Percentiles rank a stretch among this genome's conserved stretches.
Conservation (phyloP, 2,329 filamentous ascomycete species). For the Aureobasidium zeae region DNA sequence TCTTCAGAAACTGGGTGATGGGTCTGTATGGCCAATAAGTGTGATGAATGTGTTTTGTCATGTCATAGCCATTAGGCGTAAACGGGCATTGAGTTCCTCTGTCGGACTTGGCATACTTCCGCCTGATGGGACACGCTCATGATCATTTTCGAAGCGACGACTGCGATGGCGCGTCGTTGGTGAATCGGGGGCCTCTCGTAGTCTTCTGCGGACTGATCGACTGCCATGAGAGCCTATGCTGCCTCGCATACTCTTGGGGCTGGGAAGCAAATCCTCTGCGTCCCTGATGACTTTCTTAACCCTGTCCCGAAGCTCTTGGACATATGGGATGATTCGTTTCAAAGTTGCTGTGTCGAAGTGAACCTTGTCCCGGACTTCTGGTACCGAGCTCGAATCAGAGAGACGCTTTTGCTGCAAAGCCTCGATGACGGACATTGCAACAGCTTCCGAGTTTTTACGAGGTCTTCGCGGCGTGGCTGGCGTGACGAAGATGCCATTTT, state of each 20-base stretch:
- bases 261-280: constrained; percentile 39
- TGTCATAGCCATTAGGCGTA: constrained; percentile 23
- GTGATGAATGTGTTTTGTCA: not conserved
- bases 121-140: constrained; percentile 15
- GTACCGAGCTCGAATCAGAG: constrained; percentile 22
- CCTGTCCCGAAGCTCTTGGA: constrained; percentile 38
- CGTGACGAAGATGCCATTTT: constrained; percentile 3
- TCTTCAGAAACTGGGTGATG: constrained; percentile 1
- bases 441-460: constrained; percentile 47
- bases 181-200: constrained; percentile 22
- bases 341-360: constrained; percentile 58
- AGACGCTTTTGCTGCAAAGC: constrained; percentile 40
- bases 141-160: constrained; percentile 13
- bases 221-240: constrained; percentile 22
- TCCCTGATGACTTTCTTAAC: constrained; percentile 41
- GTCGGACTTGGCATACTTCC: constrained; percentile 18
- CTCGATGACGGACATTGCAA: constrained; percentile 54
- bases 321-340: constrained; percentile 50
- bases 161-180: constrained; percentile 15
- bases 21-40: not conserved
- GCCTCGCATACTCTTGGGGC: constrained; percentile 27
- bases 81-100: constrained; percentile 20
- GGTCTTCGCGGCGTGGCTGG: constrained; percentile 29
- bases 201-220: constrained; percentile 29
- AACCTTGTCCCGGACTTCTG: constrained; percentile 43